Evolutionary conservation across 2,329 filamentous ascomycete genomes (phyloP), one percentile per base, ranked within the genome.

Genomic region (Lasiodiplodia hormozganensis): DNA sequence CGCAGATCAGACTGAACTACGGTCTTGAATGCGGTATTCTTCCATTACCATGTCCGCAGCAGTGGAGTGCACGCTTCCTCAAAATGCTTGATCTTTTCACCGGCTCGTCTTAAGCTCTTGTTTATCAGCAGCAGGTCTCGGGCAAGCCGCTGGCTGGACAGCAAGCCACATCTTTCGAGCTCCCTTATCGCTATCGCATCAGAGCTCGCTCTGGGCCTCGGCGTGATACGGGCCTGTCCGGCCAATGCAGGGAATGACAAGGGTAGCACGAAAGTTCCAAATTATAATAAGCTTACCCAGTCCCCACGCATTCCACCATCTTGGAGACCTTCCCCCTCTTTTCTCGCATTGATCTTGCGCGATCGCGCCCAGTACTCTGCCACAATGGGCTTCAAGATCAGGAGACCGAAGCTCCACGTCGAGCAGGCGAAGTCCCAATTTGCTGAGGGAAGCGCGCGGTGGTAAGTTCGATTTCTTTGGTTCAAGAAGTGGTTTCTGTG

Each of bases 351-450:
- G 12, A 21, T 18, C 2, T n/a, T 21, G 23, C 54, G 18, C 11
- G 3, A 12, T 31, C 8, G 31, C 11, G 23, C 23, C 21, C 18
- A 12, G 16, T 1, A 4, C 51, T 38, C 8, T 38, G 60, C 14
- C n/a, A 53, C 25, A 2, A 67, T 58, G 65, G 43, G 43, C 28
- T 34, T 62, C 43, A 40, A 51, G 23, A 28, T 68, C 47, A 62
- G 23, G 43, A 74, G 75, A 62, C 82, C 82, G 51, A 77, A 77
- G 67, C 74, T 85, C 56, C 78, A 77, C 64, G 82, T 85, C 49
- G 76, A 81, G 28, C 83, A 85, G 72, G 75, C 80, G 1, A 76
- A 78, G 62, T 85, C 83, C 6, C 78, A 80, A 2, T 85, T 85
- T 73, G 81, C 83, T 6, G 76, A 79, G 62, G 78, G 79, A 2